Evolutionary conservation across 1,284 basidiomycete species (phyloP), one percentile per base, ranked within the genome.

Genomic region (Ceratobasidium sp.): DNA sequence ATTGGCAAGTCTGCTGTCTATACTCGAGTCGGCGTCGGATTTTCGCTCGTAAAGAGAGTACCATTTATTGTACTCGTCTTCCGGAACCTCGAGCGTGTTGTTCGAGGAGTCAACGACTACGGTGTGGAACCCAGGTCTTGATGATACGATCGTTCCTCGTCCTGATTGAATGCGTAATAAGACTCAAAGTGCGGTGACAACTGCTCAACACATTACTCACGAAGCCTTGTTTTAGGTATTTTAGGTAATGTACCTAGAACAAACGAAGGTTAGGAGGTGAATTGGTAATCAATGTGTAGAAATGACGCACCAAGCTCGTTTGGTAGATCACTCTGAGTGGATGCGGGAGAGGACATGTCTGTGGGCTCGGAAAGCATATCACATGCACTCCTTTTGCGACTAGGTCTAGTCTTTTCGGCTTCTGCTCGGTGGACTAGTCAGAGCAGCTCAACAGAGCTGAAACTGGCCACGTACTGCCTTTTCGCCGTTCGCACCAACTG

Each of bases 401-500:
- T 56, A 27, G 64, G 64, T 47, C 64, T 53, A 14, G 64, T 30
- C 42, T 56, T 68, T 30, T 68, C 64, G 30, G 52, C 44, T 68
- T 68, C 64, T 68, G 52, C 41, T 36, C 39, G 46, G 16, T 16
- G 39, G n/a, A 27, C 11, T 33, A 13, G 64, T 68, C n/a, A 46
- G 44, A 36, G 14, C 27, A 23, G 64, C 53, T 68, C 64, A 49
- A 68, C 30, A 49, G 64, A 47, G 53, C 11, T 36, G 54, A 60
- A 19, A 33, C 19, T 21, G 39, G 41, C 41, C 54, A 57, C 64
- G 33, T 46, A 68, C 64, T 68, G 64, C 64, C 64, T 68, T 68
- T 68, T 47, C 64, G 53, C 49, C 64, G 53, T 49, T 68, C 64
- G 23, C 64, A 68, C 64, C 64, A 68, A 29, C 64, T 68, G 21